Evolutionary conservation across 2,329 filamentous ascomycete genomes (phyloP), one percentile per base, ranked within the genome.

Genomic region (Aspergillus texensis): DNA sequence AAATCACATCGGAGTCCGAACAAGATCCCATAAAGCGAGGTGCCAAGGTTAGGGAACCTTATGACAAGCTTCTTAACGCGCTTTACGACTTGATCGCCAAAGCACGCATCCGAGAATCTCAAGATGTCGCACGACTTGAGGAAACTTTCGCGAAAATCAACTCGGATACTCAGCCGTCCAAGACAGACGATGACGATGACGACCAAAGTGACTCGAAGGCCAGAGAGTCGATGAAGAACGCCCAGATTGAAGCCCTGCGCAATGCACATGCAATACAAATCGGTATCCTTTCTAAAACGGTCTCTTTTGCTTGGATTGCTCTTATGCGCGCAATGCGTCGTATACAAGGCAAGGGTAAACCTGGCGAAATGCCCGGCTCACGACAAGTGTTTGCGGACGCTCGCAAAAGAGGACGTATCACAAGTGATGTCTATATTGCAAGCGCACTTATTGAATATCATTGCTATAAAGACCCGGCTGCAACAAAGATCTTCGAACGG

Each of bases 281-380:
- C 39, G 88, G 90, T 32, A 83, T 91, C 19, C 84, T 98, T 26
- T 94, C 91, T 48, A 89, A 91, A 70, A 94, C 92, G 1, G 89
- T 99, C 61, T 96, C 95, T 0, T 94, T 93, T 72, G 90, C 93
- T 5, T 99, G 95, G 95, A 96, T 98, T 72, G 93, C 93, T 19
- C 84, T 98, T 63, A 96, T 97, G 80, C 89, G 95, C 57, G 91
- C 94, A 4, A 97, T 97, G 87, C 91, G 95, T 62, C 92, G 95
- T 59, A 90, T 98, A 19, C 94, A 98, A 78, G 96, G 95, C 65
- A 89, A 90, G 72, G 88, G 88, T 55, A 85, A 85, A 65, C 93
- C 94, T 67, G 89, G 89, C 41, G 88, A 87, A 70, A 76, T 82
- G 16, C 81, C 87, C 43, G 95, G 95, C 3, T 91, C 96, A 70